Percentiles rank a stretch among this genome's conserved stretches.
Conservation (phyloP, 768 basidiomycete genomes). For the Suillus variegatus region DNA sequence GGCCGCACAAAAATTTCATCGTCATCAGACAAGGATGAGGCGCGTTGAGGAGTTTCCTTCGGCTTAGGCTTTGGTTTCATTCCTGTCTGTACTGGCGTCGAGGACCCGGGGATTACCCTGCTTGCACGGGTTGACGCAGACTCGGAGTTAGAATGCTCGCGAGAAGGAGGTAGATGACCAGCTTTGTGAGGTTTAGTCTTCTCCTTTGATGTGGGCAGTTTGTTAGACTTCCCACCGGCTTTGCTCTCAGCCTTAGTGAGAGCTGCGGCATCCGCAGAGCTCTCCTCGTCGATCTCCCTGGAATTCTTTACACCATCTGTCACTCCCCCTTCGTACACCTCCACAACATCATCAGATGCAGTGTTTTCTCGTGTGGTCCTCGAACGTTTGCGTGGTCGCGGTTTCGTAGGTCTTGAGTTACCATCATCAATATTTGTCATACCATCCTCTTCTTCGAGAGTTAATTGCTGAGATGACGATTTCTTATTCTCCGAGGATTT, state of each 20-base stretch:
- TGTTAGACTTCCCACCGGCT: neutral
- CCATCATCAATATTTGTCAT: neutral
- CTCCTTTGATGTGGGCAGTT: neutral
- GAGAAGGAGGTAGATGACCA: neutral
- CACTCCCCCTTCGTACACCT: neutral
- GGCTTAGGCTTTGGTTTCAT: constrained; percentile 28
- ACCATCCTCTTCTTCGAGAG: neutral
- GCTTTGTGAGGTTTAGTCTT: neutral
- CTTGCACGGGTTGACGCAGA: neutral
- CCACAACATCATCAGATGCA: neutral
- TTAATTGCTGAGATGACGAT: neutral
- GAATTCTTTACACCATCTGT: neutral
- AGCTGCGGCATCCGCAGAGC: neutral
- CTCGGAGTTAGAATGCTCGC: neutral
- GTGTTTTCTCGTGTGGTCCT: neutral
- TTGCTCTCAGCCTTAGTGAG: neutral
- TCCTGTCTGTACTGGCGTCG: constrained; percentile 27
- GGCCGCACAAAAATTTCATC: constrained; percentile 1
- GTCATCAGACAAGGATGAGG: neutral
- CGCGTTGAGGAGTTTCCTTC: constrained; percentile 5
- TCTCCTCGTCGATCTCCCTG: neutral
- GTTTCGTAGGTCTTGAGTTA: neutral
- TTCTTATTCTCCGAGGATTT: neutral
- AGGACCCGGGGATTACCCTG: neutral
- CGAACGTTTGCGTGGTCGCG: neutral